Base-by-base conservation (phyloP, 2,329 filamentous ascomycete genomes). In the Colletotrichum sp. region DNA sequence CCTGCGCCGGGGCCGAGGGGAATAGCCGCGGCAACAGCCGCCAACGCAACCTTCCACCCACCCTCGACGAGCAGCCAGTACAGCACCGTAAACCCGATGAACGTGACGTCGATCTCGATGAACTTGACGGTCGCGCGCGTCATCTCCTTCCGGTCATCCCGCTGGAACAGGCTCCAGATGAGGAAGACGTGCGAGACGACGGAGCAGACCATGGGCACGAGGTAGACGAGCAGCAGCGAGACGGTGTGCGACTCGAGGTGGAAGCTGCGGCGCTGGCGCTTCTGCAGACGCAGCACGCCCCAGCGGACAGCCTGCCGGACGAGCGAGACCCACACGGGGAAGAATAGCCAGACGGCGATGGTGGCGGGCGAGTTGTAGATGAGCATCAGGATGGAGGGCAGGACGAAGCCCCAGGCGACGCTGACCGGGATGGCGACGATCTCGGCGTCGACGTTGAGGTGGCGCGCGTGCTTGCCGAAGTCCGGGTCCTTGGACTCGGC, bases 1-100 rank as follows among this genome's bases (percentile, higher is more conserved):
- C 85, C 86, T 0, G 85, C 83, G 6, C 86, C 86, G 0, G 86
- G 85, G 0, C 86, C 86, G 34, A 85, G 78, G 5, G 86, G 52
- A 21, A 83, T 69, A 4, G 81, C 80, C 5, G 81, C 78, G 18
- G 74, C 80, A 9, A 82, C 64, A 69, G 83, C 84, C 6, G 81
- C 84, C 10, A 83, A 77, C 5, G 83, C 85, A 21, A 82, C 84
- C 36, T 82, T 81, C 85, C 86, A 86, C 21, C 89, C 89, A 0
- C 87, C 86, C 80, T 91, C 89, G 18, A 89, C 87, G 52, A 90
- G 80, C 39, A 90, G 81, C 89, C 89, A 91, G 80, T 90, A 91
- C 36, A 90, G 77, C 6, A 90, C 86, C 2, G 89, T 89, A 78
- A 87, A 81, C 3, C 81, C 83, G 60, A 89, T 83, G 76, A 87